Evolutionary conservation across 1,139 yeast genomes (phyloP).

Genomic region (Pichia sp.): DNA sequence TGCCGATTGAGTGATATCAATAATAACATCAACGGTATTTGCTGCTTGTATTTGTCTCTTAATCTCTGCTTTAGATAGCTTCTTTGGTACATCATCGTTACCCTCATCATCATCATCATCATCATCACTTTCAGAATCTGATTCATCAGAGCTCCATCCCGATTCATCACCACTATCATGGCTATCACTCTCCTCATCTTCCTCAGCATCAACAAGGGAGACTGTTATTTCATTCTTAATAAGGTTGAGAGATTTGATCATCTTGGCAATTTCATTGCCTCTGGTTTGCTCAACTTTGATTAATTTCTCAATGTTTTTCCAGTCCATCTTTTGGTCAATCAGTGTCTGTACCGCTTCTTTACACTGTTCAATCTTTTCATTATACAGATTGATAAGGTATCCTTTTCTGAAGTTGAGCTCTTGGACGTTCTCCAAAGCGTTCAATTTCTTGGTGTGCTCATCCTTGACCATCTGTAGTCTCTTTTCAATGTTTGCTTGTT

Average conservation of each 20-base stretch:
- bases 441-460: slow-evolving; percentile 68
- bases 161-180: slow-evolving; percentile 24
- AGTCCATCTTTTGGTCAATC: slow-evolving; percentile 84
- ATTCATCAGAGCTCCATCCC: slow-evolving; percentile 27
- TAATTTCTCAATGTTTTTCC: slow-evolving; percentile 80
- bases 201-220: slow-evolving; percentile 43
- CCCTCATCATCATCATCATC: slow-evolving; percentile 19
- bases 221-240: slow-evolving; percentile 62
- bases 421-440: slow-evolving; percentile 59
- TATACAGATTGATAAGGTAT: slow-evolving; percentile 60
- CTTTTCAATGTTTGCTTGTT: slow-evolving; percentile 66
- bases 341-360: slow-evolving; percentile 58
- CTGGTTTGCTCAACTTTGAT: slow-evolving; percentile 63
- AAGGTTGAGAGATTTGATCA: slow-evolving; percentile 67
- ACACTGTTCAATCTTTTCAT: slow-evolving; percentile 68
- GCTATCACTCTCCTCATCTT: slow-evolving; percentile 26
- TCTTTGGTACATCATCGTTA: neutral
- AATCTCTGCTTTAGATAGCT: neutral
- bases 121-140: slow-evolving; percentile 31
- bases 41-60: slow-evolving; percentile 14
- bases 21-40: slow-evolving; percentile 44
- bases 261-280: slow-evolving; percentile 56
- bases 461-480: slow-evolving; percentile 66
- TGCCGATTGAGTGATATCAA: slow-evolving; percentile 67
- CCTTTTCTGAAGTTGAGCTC: slow-evolving; percentile 62